Evolutionary conservation across 306 rosid species (phyloP).

Genomic region (Prunus padus): DNA sequence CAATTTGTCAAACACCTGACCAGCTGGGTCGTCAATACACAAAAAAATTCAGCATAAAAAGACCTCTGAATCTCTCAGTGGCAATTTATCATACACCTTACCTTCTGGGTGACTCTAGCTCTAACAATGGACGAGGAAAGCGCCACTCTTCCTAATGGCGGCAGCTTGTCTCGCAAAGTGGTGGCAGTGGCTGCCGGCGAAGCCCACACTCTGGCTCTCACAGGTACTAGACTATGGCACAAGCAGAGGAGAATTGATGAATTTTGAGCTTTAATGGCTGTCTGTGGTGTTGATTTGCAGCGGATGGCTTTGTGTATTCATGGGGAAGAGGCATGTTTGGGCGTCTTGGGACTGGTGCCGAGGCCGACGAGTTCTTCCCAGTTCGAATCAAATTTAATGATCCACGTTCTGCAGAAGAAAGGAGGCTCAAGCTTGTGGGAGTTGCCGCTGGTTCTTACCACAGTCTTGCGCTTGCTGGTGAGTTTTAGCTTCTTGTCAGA

Average conservation of each 20-base stretch:
- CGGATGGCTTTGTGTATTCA: conserved; percentile 70
- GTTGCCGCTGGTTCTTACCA: conserved; percentile 95
- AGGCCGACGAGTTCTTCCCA: conserved; percentile 60
- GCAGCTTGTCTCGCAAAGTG: conserved; percentile 30
- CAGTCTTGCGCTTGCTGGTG: conserved; percentile 84
- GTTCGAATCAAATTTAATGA: conserved; percentile 47
- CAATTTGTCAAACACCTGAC: neutral
- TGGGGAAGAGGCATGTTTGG: conserved; percentile 98
- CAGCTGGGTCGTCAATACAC: neutral
- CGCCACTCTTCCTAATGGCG: conserved; percentile 3
- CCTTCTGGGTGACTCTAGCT: neutral
- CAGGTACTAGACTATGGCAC: conserved; percentile 25
- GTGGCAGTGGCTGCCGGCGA: conserved; percentile 48
- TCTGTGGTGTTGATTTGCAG: conserved; percentile 37
- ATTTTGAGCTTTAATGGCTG: neutral
- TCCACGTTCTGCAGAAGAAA: conserved; percentile 25
- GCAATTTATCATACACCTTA: neutral
- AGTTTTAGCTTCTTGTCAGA: neutral
- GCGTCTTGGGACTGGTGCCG: conserved; percentile 69
- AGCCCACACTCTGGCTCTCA: conserved; percentile 56
- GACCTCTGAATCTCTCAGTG: neutral
- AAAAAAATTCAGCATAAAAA: neutral
- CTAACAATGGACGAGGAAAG: conserved; percentile 31
- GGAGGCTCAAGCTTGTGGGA: conserved; percentile 44
- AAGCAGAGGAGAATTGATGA: neutral